Conservation (phyloP, 78 protist species). For the Dictyostelium firmibasis region DNA sequence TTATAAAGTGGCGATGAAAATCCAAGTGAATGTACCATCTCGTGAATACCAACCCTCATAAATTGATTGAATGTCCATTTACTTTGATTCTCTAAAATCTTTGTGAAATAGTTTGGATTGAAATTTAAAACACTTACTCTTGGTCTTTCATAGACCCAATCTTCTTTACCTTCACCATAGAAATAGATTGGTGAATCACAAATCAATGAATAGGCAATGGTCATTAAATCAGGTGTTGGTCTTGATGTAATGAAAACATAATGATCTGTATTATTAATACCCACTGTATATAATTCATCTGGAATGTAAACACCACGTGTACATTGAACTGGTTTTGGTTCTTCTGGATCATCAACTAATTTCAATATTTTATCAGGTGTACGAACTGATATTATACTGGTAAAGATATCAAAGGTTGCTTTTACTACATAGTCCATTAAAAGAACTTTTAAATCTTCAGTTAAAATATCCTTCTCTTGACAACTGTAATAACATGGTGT, state of each 20-base stretch:
- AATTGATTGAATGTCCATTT: slow-evolving; percentile 37
- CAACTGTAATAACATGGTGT: slow-evolving; percentile 16
- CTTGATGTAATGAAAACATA: slow-evolving; percentile 25
- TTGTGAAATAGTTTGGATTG: slow-evolving; percentile 20
- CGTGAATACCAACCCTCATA: slow-evolving; percentile 32
- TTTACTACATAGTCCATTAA: background rate
- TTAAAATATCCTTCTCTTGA: background rate
- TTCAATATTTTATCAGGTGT: background rate
- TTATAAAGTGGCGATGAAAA: background rate
- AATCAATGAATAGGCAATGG: slow-evolving; percentile 22
- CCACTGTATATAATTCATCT: background rate
- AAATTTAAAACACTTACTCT: slow-evolving; percentile 18
- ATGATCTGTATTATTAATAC: slow-evolving; percentile 14
- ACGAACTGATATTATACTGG: background rate
- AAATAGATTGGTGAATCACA: slow-evolving; percentile 25
- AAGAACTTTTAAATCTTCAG: background rate
- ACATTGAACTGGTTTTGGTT: background rate
- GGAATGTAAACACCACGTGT: slow-evolving; percentile 7
- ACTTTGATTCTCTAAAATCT: background rate
- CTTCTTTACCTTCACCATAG: background rate
- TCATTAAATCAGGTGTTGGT: slow-evolving; percentile 8
- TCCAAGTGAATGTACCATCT: slow-evolving; percentile 32
- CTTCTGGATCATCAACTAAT: background rate
- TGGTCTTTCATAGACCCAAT: slow-evolving; percentile 37
- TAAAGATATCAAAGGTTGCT: slow-evolving; percentile 5